Base-by-base conservation (phyloP, 1,284 basidiomycete genomes). In the Filobasidium uniguttulatum region DNA sequence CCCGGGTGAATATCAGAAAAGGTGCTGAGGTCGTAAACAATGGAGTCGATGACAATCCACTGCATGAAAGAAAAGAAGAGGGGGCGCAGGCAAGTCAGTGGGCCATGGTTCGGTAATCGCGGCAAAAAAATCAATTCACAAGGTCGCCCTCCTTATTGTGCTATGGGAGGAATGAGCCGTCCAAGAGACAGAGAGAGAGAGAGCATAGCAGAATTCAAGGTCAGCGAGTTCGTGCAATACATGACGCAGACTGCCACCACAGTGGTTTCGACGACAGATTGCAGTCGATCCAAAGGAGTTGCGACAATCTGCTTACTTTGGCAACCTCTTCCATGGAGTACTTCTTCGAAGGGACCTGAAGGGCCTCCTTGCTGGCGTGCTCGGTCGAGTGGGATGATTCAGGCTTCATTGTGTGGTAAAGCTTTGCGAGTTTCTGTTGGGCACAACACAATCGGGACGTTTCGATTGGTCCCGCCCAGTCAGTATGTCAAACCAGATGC, bases 1-100 rank as follows among this genome's bases (percentile, higher is more conserved):
- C 88, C 87, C 0, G 88, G 88, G 64, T 91, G 88, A 57, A 90
- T 72, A 47, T 72, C 74, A 48, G 75, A 77, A 66, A 91, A 91
- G 58, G 79, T 80, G 50, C 80, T 78, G 25, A 89, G 70, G 65
- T 87, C 81, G 66, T 82, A 89, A 26, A 90, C 84, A 60, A 80
- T 82, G 19, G 80, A 75, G 65, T 90, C 86, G 58, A 91, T 75
- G 55, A 87, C 76, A 57, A 88, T 71, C 84, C 85, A 90, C 50
- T 52, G 36, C 23, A 12, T 3, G n/a, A 41, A 25, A 12, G 26
- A 15, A 46, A 17, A 3, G 15, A 20, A 9, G 37, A 38, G n/a
- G 17, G n/a, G 23, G 25, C 14, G 28, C 15, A 38, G 14, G 6
- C 7, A 5, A 36, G 34, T 26, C 29, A n/a, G 40, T 10, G 9